Percentiles rank a stretch among this genome's conserved stretches.
phyloP scores from a whole-genome alignment of 495 filamentous ascomycete species.

The Tuber calosporum region DNA sequence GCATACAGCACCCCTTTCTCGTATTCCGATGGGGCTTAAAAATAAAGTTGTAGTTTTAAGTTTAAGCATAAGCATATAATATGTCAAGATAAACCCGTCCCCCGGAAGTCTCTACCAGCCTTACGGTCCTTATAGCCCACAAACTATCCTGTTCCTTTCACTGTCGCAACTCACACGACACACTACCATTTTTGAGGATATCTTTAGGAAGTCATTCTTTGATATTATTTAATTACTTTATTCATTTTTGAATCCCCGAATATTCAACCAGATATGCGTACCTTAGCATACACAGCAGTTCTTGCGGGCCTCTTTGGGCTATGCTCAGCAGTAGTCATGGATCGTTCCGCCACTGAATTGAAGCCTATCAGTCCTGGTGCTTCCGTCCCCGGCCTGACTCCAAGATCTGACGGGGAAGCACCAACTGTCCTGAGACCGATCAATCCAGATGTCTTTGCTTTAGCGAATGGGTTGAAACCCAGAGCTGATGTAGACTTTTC shows the following conservation, averaged over 20 bases:
- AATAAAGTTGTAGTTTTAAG: not conserved
- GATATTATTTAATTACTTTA: not conserved
- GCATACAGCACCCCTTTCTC: not conserved
- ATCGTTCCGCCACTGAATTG: not conserved
- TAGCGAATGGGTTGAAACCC: slow-evolving; percentile 11
- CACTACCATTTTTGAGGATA: slow-evolving; percentile 8
- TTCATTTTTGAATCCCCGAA: not conserved
- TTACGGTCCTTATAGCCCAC: slow-evolving; percentile 4
- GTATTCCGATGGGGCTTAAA: not conserved
- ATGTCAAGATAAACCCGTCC: too few species aligned
- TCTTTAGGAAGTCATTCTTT: slow-evolving; percentile 28
- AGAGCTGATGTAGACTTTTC: slow-evolving; percentile 37
- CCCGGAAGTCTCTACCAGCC: not conserved
- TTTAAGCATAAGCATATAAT: not conserved
- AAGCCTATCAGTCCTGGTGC: not conserved
- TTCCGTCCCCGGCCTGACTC: not conserved
- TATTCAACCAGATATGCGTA: slow-evolving; percentile 11
- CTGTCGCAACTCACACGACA: slow-evolving; percentile 3
- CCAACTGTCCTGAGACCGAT: slow-evolving; percentile 25
- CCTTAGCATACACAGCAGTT: not conserved
- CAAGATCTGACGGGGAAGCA: not conserved
- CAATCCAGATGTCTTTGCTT: slow-evolving; percentile 18
- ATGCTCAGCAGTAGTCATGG: slow-evolving; percentile 22
- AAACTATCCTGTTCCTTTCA: not conserved
- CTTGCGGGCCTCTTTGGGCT: slow-evolving; percentile 5